A percentile compares a stretch with the other conserved stretches of the same genome.
phyloP scores from a whole-genome alignment of 306 rosid species.

The Acacia confusa region DNA sequence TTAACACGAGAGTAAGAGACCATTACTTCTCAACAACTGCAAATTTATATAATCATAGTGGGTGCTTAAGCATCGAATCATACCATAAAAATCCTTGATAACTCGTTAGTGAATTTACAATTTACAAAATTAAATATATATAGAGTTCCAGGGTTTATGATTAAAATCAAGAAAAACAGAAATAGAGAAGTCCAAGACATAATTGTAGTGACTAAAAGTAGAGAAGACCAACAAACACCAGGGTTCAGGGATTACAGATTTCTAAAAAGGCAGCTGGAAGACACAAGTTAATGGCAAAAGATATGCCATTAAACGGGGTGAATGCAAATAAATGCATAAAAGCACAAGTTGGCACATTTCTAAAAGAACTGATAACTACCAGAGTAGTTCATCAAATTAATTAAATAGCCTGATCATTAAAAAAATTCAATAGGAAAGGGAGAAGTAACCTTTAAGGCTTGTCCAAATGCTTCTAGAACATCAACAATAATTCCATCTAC shows the following conservation, averaged over 20 bases:
- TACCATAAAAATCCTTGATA: not conserved
- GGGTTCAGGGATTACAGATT: no score
- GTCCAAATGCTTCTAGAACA: slow-evolving; percentile 74
- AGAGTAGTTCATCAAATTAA: slow-evolving; percentile 14
- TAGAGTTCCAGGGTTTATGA: no score
- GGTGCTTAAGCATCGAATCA: not conserved
- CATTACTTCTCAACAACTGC: not conserved
- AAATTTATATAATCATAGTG: not conserved
- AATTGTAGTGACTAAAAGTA: no score
- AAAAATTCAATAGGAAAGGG: slow-evolving; percentile 5
- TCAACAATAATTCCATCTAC: slow-evolving; percentile 61
- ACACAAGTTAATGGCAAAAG: no score
- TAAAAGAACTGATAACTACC: not conserved
- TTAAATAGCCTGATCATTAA: slow-evolving; percentile 2
- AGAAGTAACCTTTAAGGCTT: slow-evolving; percentile 66
- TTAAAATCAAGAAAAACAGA: no score
- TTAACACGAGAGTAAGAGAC: not conserved
- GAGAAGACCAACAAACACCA: no score
- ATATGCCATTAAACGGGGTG: no score
- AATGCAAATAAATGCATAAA: not conserved
- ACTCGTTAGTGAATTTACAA: no score
- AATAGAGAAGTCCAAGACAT: no score
- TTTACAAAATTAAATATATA: no score
- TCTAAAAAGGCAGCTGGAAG: no score
- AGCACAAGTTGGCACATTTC: slow-evolving; percentile 1